Conservation (phyloP, 495 filamentous ascomycete species). For the Elaphomyces granulatus region DNA sequence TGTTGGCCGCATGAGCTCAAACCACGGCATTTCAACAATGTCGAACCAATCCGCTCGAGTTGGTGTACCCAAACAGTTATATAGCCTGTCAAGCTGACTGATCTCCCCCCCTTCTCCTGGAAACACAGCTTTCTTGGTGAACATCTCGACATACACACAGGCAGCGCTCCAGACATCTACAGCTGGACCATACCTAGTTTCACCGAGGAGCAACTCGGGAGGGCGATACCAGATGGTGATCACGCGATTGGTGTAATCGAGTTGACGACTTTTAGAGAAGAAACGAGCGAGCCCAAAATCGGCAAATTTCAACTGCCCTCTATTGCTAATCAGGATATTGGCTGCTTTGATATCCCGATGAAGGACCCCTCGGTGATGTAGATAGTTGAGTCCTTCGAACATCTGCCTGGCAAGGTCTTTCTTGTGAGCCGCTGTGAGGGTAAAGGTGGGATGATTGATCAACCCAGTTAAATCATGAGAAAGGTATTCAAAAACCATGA, state of each 20-base stretch:
- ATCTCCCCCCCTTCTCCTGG: slow-evolving; percentile 90
- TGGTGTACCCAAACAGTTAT: slow-evolving; percentile 82
- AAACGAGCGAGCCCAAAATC: slow-evolving; percentile 98
- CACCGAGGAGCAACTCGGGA: slow-evolving; percentile 84
- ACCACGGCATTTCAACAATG: slow-evolving; percentile 89
- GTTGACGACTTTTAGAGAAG: slow-evolving; percentile 78
- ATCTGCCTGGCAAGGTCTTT: slow-evolving; percentile 90
- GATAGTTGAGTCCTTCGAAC: slow-evolving; percentile 87
- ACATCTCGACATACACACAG: slow-evolving; percentile 94
- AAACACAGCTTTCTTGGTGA: slow-evolving; percentile 88
- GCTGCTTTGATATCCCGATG: slow-evolving; percentile 94
- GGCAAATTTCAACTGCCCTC: slow-evolving; percentile 78
- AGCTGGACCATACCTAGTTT: slow-evolving; percentile 85
- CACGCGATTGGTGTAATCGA: slow-evolving; percentile 98
- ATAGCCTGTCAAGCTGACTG: slow-evolving; percentile 91
- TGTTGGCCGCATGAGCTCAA: slow-evolving; percentile 67
- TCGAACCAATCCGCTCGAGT: slow-evolving; percentile 73
- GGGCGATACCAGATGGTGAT: slow-evolving; percentile 94
- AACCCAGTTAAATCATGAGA: slow-evolving; percentile 82
- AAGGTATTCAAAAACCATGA: slow-evolving; percentile 99
- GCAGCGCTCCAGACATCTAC: slow-evolving; percentile 98
- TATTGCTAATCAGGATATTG: slow-evolving; percentile 86
- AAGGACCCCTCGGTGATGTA: slow-evolving; percentile 83
- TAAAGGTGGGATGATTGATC: slow-evolving; percentile 89
- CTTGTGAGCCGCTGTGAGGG: slow-evolving; percentile 72